Evolutionary conservation across 139 green algal species (phyloP).

Genomic region (Tetraselmis striata): DNA sequence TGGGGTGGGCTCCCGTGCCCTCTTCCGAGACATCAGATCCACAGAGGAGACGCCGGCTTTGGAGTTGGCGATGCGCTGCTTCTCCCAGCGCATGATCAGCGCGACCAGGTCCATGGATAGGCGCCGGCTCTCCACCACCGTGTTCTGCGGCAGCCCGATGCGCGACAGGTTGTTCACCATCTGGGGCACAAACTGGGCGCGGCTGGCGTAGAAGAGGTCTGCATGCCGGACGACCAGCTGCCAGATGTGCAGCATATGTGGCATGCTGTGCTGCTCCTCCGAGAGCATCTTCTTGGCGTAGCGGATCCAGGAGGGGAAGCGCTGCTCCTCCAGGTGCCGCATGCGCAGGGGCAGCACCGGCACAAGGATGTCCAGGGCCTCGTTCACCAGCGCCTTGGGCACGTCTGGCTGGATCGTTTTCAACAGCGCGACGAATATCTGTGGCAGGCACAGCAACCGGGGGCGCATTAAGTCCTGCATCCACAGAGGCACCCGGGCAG

Average conservation of each 20-base stretch:
- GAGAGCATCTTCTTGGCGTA: conserved; percentile 76
- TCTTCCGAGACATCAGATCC: neutral
- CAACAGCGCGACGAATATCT: conserved; percentile 87
- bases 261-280: conserved; percentile 69
- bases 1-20: neutral
- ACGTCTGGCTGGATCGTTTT: conserved; percentile 66
- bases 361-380: conserved; percentile 86
- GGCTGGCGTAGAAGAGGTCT: conserved; percentile 72
- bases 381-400: conserved; percentile 52
- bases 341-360: conserved; percentile 50
- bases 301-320: conserved; percentile 67
- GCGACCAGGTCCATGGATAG: conserved; percentile 85
- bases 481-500: no score
- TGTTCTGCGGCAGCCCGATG: conserved; percentile 57
- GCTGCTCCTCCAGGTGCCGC: neutral
- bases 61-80: conserved; percentile 7
- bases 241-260: conserved; percentile 80
- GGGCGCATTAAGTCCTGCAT: no score
- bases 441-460: no score
- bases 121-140: conserved; percentile 66
- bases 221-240: conserved; percentile 85
- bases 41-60: neutral
- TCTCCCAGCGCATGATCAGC: conserved; percentile 86
- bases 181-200: conserved; percentile 76
- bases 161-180: conserved; percentile 82